phyloP scores from a whole-genome alignment of 2,329 filamentous ascomycete genomes.

The Alternaria tenuissima region DNA sequence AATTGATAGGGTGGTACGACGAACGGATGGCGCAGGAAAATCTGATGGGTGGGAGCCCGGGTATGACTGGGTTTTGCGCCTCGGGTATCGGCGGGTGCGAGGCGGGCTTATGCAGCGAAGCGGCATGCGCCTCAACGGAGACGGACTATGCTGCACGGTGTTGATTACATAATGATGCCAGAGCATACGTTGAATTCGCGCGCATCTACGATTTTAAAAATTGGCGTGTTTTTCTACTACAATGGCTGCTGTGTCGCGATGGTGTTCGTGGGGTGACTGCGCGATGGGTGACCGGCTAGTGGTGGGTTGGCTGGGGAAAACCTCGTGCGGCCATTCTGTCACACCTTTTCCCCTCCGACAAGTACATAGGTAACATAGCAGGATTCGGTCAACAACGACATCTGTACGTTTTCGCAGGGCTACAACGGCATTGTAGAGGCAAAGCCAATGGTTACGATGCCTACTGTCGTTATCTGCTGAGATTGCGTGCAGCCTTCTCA shows the following conservation, averaged over 20 bases:
- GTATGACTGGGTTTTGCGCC: constrained; percentile 32
- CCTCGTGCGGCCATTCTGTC: too few relatives aligned
- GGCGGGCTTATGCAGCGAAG: neutral
- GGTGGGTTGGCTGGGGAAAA: neutral
- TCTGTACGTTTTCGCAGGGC: neutral
- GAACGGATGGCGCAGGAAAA: constrained; percentile 43
- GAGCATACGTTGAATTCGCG: neutral
- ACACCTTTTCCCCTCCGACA: neutral
- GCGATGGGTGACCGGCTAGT: neutral
- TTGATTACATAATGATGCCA: neutral
- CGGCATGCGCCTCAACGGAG: neutral
- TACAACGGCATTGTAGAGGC: neutral
- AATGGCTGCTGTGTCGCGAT: neutral
- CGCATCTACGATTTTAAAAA: neutral
- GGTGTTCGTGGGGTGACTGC: too few relatives aligned
- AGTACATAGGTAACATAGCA: too few relatives aligned
- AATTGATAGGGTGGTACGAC: constrained; percentile 30
- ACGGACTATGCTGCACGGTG: neutral
- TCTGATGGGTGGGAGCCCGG: neutral
- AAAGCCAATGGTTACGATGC: neutral
- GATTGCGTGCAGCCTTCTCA: neutral
- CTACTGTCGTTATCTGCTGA: neutral
- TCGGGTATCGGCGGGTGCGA: constrained; percentile 26
- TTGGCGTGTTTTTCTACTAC: neutral
- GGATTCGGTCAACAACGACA: neutral